These are phyloP conservation scores for Candida gigantensis DNA, from an alignment of 1,139 yeast genomes.

Conservation along the genomic window DNA sequence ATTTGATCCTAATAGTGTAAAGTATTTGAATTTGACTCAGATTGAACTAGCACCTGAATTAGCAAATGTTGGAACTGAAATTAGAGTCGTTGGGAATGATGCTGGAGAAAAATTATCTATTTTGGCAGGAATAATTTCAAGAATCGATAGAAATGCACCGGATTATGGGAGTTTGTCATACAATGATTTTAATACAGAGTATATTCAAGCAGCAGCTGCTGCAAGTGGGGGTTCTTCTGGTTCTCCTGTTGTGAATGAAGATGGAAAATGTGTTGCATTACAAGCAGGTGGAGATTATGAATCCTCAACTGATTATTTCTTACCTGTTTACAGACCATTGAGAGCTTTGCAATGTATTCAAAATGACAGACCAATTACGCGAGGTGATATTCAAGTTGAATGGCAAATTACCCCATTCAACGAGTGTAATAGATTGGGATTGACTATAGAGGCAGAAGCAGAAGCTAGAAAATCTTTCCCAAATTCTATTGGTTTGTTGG, in stretches of 20 bases:
- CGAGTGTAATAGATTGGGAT: slow-evolving; percentile 85
- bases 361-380: slow-evolving; percentile 56
- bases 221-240: slow-evolving; percentile 97
- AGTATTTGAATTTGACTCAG: slow-evolving; percentile 70
- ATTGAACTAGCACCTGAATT: slow-evolving; percentile 74
- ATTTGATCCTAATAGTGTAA: slow-evolving; percentile 70
- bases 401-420: slow-evolving; percentile 88
- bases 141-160: slow-evolving; percentile 93
- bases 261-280: slow-evolving; percentile 85
- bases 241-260: slow-evolving; percentile 87
- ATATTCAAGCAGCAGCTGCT: slow-evolving; percentile 94
- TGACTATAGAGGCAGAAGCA: slow-evolving; percentile 73
- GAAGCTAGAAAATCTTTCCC: slow-evolving; percentile 72
- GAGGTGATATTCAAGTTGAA: slow-evolving; percentile 86
- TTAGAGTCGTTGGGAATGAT: slow-evolving; percentile 93
- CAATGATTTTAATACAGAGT: slow-evolving; percentile 93
- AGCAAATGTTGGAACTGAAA: slow-evolving; percentile 88
- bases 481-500: slow-evolving; percentile 74
- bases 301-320: slow-evolving; percentile 89
- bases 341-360: slow-evolving; percentile 81
- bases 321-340: slow-evolving; percentile 80
- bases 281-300: slow-evolving; percentile 95
- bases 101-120: slow-evolving; percentile 93
- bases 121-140: slow-evolving; percentile 83
- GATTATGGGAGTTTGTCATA: slow-evolving; percentile 89